phyloP scores from a whole-genome alignment of 1,139 yeast species.

The Sugiyamaella neomexicana region DNA sequence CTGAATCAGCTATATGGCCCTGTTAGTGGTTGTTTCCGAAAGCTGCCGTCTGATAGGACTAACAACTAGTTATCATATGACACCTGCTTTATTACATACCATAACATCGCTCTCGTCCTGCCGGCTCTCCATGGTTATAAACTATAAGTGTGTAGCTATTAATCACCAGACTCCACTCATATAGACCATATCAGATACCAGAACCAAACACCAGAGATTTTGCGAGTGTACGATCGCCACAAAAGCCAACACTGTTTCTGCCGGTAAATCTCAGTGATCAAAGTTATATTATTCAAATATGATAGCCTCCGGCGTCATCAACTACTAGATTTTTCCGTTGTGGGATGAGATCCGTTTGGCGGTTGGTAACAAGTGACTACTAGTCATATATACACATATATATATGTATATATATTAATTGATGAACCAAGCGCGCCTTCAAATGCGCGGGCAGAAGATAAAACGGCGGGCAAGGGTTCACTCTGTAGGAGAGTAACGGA shows the following conservation, averaged over 20 bases:
- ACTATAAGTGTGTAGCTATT: neutral
- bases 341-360: neutral
- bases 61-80: too few species aligned
- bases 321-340: neutral
- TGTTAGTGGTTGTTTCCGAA: neutral
- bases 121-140: conserved; percentile 2
- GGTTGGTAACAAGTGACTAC: conserved; percentile 6
- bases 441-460: neutral
- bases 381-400: neutral
- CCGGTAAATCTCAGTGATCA: neutral
- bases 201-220: neutral
- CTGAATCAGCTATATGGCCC: neutral
- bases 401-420: too few species aligned
- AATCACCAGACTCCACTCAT: neutral
- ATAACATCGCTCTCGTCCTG: conserved; percentile 12
- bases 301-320: neutral
- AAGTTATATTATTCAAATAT: neutral
- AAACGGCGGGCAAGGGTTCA: neutral
- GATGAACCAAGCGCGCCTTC: neutral
- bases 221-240: neutral
- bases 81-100: neutral
- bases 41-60: neutral
- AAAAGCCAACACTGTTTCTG: neutral
- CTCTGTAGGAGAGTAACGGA: neutral
- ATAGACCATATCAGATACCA: neutral